Conservation (phyloP, 176 grass and related monocot species). For the Carex parvula region DNA sequence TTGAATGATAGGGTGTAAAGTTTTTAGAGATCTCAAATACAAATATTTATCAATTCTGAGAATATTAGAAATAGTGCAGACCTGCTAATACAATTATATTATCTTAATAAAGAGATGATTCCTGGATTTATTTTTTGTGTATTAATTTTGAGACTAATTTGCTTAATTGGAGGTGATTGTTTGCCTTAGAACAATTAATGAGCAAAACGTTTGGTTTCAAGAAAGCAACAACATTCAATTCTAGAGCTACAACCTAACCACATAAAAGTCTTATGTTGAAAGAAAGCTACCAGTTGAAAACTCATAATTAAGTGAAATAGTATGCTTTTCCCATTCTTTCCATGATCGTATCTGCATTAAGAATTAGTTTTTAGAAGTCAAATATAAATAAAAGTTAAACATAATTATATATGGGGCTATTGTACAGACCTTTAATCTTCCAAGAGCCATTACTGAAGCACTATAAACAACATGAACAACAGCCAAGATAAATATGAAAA, state of each 20-base stretch:
- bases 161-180: background rate
- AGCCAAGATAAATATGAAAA: constrained; percentile 87
- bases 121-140: background rate
- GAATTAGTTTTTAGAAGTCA: background rate
- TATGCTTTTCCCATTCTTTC: constrained; percentile 87
- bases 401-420: background rate
- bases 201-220: background rate
- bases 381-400: background rate
- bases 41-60: background rate
- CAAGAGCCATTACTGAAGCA: constrained; percentile 63
- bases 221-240: background rate
- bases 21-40: background rate
- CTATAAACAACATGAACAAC: constrained; percentile 80
- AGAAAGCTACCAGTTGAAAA: constrained; percentile 49
- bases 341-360: constrained; percentile 60
- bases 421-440: constrained; percentile 56
- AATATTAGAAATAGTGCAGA: background rate
- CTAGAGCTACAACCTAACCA: background rate
- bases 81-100: background rate
- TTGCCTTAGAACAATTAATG: background rate
- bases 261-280: background rate
- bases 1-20: background rate
- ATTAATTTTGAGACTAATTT: background rate
- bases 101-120: background rate
- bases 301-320: constrained; percentile 59